phyloP scores from a whole-genome alignment of 2,329 filamentous ascomycete species.

The Sordariomycetes sp. region DNA sequence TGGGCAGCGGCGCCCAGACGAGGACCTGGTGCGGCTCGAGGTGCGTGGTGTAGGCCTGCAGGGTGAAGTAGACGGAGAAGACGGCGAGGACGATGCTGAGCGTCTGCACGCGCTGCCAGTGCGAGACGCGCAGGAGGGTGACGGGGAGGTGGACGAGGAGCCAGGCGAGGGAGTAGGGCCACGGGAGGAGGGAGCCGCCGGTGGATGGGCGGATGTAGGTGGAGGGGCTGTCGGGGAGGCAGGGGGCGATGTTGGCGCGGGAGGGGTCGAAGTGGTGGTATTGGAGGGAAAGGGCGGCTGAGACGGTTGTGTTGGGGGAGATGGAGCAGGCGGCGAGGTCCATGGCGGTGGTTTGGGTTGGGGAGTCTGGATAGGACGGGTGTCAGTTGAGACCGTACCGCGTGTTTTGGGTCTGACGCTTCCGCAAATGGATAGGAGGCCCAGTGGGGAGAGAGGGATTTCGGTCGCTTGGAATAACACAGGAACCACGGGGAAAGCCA shows the following conservation, averaged over 20 bases:
- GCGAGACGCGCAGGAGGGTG: constrained; percentile 7
- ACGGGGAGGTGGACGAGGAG: constrained; percentile 9
- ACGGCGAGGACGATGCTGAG: constrained; percentile 9
- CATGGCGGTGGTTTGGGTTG: neutral
- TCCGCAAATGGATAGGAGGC: no score
- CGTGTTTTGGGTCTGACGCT: no score
- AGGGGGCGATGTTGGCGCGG: neutral
- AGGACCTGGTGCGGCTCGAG: constrained; percentile 7
- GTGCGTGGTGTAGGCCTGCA: constrained; percentile 10
- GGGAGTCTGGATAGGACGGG: neutral
- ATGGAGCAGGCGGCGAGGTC: neutral
- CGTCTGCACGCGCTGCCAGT: constrained; percentile 9
- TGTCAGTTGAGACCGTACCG: no score
- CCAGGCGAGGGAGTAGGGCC: constrained; percentile 10
- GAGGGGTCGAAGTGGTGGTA: neutral
- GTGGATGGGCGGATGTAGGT: constrained; percentile 7
- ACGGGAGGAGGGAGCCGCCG: constrained; percentile 9
- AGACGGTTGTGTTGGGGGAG: neutral
- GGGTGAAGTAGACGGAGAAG: constrained; percentile 7
- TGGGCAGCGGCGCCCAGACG: constrained; percentile 9
- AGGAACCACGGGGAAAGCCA: no score
- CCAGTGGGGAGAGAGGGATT: no score
- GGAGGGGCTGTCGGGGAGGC: neutral
- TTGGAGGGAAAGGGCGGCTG: neutral
- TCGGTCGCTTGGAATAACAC: no score